Conservation (phyloP, 2,329 filamentous ascomycete species). For the Diplocarpon mali region DNA sequence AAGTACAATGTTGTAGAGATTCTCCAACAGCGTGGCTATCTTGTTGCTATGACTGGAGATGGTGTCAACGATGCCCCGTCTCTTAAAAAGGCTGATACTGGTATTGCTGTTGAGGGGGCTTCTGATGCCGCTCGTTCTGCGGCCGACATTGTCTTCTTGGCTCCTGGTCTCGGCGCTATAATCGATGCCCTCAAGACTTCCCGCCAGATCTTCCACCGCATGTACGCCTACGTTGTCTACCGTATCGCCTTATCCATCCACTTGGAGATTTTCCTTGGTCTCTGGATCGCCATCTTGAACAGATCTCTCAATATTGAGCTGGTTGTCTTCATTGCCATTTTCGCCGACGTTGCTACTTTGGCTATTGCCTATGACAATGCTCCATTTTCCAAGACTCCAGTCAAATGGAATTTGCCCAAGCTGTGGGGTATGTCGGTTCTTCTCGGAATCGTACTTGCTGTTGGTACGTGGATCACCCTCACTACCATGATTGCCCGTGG, state of each 20-base stretch:
- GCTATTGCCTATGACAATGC: constrained; percentile 92
- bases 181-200: constrained; percentile 89
- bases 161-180: constrained; percentile 81
- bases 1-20: constrained; percentile 94
- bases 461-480: constrained; percentile 81
- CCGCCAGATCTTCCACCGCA: constrained; percentile 90
- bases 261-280: constrained; percentile 80
- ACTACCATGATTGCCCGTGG: constrained; percentile 67
- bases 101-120: constrained; percentile 87
- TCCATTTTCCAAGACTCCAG: constrained; percentile 71
- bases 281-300: constrained; percentile 87
- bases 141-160: constrained; percentile 89
- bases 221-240: constrained; percentile 94
- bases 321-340: constrained; percentile 90
- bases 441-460: constrained; percentile 67
- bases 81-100: constrained; percentile 90
- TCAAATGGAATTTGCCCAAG: constrained; percentile 93
- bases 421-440: constrained; percentile 88
- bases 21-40: constrained; percentile 82
- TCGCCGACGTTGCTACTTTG: constrained; percentile 83
- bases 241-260: constrained; percentile 88
- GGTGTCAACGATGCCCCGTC: constrained; percentile 92
- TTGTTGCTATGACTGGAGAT: constrained; percentile 93
- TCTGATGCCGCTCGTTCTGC: constrained; percentile 85
- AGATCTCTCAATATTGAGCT: constrained; percentile 73